Evolutionary conservation across 495 filamentous ascomycete genomes (phyloP).

Genomic region (Annulohypoxylon bovei): DNA sequence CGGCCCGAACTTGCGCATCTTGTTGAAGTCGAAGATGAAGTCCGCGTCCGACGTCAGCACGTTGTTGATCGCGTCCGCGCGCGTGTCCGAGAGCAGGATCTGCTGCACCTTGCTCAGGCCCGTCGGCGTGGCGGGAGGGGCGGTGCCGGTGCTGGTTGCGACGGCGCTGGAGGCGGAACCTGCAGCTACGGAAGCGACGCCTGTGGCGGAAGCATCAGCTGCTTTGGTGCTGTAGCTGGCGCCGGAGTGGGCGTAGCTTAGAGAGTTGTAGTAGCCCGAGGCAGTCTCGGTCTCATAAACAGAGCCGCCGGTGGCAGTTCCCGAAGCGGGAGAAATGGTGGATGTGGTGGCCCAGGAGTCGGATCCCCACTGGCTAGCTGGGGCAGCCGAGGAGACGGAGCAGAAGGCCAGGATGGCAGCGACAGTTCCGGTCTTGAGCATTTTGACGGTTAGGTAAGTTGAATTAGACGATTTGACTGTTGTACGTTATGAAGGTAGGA

Average conservation of each 20-base stretch:
- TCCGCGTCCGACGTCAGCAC: constrained; percentile 45
- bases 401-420: constrained; percentile 43
- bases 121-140: constrained; percentile 2
- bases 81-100: constrained; percentile 40
- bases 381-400: constrained; percentile 29
- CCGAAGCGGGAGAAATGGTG: not conserved
- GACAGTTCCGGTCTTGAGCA: constrained; percentile 30
- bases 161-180: not conserved
- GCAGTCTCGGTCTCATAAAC: not conserved
- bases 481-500: not conserved
- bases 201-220: not conserved
- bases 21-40: constrained; percentile 55
- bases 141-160: not conserved
- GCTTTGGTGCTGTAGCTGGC: not conserved
- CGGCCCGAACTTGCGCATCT: constrained; percentile 36
- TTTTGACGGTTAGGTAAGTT: constrained; percentile 13
- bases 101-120: constrained; percentile 39
- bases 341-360: not conserved
- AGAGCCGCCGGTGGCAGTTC: constrained; percentile 6
- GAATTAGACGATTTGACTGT: constrained; percentile 11
- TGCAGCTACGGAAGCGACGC: not conserved
- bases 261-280: constrained; percentile 13
- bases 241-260: constrained; percentile 20
- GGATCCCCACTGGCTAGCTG: constrained; percentile 12
- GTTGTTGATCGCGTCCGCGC: constrained; percentile 43